These are phyloP conservation scores for Dryadomyces quercivorus DNA, from an alignment of 2,329 filamentous ascomycete species.

Conservation along the genomic window DNA sequence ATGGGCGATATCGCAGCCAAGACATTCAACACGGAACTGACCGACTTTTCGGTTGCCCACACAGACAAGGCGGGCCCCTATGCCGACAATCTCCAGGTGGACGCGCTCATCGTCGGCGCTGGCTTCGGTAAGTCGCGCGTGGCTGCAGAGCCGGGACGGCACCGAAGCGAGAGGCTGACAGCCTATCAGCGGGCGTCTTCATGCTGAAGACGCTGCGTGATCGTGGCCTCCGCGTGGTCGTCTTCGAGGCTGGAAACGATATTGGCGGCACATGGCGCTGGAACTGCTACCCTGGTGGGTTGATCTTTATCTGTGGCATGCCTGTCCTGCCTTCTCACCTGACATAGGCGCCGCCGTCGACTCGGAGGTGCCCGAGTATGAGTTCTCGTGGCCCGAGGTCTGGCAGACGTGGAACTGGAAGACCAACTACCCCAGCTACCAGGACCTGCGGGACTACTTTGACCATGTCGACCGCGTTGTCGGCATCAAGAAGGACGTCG, in stretches of 20 bases:
- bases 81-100: conserved; percentile 29
- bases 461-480: conserved; percentile 44
- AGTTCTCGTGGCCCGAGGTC: conserved; percentile 38
- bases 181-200: conserved; percentile 28
- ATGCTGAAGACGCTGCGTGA: conserved; percentile 39
- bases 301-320: too few species aligned
- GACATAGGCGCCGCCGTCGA: conserved; percentile 33
- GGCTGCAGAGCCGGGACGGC: neutral
- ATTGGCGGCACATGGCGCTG: conserved; percentile 42
- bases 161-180: neutral
- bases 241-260: conserved; percentile 40
- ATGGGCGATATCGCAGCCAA: conserved; percentile 16
- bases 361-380: conserved; percentile 39
- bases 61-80: conserved; percentile 24
- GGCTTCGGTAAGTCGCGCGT: conserved; percentile 24
- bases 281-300: conserved; percentile 38
- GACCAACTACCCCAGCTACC: conserved; percentile 35
- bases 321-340: neutral
- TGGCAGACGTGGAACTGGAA: conserved; percentile 46
- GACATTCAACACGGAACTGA: conserved; percentile 29
- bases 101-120: conserved; percentile 31
- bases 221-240: conserved; percentile 31
- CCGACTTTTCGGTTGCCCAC: conserved; percentile 23
- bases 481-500: conserved; percentile 41
- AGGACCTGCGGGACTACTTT: conserved; percentile 45